Evolutionary conservation across 495 filamentous ascomycete species (phyloP).

Genomic region (Trichoderma reesei): DNA sequence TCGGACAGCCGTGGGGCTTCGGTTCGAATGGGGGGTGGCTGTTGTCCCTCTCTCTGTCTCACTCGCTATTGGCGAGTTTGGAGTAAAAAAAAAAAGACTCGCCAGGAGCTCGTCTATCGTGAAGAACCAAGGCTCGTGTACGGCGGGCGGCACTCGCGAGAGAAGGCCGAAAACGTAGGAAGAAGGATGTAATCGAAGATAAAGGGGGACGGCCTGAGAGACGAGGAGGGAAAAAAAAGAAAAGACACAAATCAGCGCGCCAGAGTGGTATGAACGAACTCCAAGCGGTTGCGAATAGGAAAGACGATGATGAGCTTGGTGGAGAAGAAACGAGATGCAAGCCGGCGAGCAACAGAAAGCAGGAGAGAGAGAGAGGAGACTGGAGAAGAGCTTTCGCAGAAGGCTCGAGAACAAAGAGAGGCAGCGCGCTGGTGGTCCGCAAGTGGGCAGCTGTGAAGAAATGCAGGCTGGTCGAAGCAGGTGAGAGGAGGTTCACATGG

Average conservation of each 20-base stretch:
- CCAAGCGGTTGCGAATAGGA: neutral
- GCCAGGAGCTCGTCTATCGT: neutral
- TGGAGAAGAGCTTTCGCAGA: neutral
- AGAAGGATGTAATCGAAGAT: neutral
- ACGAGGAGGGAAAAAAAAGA: neutral
- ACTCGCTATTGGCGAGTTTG: neutral
- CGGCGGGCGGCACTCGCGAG: neutral
- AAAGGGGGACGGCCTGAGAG: neutral
- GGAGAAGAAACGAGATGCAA: neutral
- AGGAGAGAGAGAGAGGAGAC: neutral
- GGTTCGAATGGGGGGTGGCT: neutral
- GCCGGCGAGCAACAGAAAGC: neutral
- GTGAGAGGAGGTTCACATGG: too few relatives aligned
- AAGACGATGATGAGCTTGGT: neutral
- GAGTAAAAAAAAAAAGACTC: neutral
- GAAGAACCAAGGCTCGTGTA: neutral
- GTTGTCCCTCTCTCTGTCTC: too few relatives aligned
- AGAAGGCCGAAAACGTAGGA: too few relatives aligned
- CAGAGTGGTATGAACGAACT: neutral
- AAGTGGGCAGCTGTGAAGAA: neutral
- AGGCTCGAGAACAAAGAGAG: conserved; percentile 2
- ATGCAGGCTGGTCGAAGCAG: neutral
- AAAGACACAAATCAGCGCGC: neutral
- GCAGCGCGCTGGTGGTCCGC: neutral
- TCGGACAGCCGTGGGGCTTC: neutral